Base-by-base conservation (phyloP, 208 protist genomes). In the Trypanosoma vivax region DNA sequence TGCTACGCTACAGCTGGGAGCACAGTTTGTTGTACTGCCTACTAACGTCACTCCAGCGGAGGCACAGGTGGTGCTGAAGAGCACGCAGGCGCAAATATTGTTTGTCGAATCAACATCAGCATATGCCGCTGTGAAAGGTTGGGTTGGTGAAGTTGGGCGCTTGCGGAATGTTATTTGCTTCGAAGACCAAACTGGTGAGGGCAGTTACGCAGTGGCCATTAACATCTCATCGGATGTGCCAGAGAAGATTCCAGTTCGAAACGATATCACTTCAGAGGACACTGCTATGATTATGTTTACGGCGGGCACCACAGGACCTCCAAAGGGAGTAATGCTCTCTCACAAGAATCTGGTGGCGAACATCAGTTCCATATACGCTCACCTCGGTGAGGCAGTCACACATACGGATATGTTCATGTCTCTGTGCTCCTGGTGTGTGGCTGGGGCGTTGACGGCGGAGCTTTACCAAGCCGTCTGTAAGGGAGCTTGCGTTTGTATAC, bases 291-390 rank as follows among this genome's bases (percentile, higher is more conserved):
- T 95, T 60, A 77, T 88, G 33, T 94, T 94, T 63, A 92, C 84
- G 16, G 72, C 78, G 21, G 93, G 90, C 18, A 97, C 91, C 6
- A 95, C 91, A 18, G 93, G 94, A 6, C 57, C 94, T 13, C 88
- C 88, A 28, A 98, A 97, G 68, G 96, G 94, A 10, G 93, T 97
- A n/a, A 85, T 84, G 73, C 76, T 98, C 19, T 95, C 86, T 4
- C 92, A 98, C 76, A 63, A 68, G 46, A 97, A 88, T 64, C 48
- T 98, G 9, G 76, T 96, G 3, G 72, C 93, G 11, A 94, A 94
- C 56, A 61, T 94, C 40, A 88, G 83, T 53, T 89, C 83, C 47
- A 67, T 94, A 45, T 90, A 89, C 67, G 58, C 71, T 1, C 79
- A 83, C 31, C 62, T 91, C 37, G 88, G 88, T 33, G 88, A 88